These are phyloP conservation scores for Helicocarpus griseus DNA, from an alignment of 2,329 filamentous ascomycete species.

Conservation along the genomic window DNA sequence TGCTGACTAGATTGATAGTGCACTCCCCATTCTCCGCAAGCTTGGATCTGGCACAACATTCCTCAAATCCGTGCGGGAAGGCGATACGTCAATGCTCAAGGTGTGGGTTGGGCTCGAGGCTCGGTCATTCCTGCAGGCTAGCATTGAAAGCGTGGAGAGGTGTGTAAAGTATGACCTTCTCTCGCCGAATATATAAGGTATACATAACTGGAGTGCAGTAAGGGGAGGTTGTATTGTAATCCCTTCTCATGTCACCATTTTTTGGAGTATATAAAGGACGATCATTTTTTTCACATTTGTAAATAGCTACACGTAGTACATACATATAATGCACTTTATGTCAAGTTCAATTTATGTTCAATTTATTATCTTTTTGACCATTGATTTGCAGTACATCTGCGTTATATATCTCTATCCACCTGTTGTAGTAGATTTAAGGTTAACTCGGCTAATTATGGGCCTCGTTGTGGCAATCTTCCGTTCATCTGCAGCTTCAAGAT, in stretches of 20 bases:
- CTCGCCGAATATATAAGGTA: conserved; percentile 67
- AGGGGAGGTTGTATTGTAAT: no score
- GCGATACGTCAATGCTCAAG: conserved; percentile 75
- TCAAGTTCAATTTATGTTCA: not conserved
- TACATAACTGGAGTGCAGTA: not conserved
- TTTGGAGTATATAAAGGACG: no score
- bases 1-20: conserved; percentile 43
- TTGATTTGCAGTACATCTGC: not conserved
- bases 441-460: not conserved
- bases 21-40: conserved; percentile 80
- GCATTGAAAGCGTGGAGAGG: conserved; percentile 76
- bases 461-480: not conserved
- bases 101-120: conserved; percentile 89
- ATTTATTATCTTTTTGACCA: not conserved
- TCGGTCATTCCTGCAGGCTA: conserved; percentile 78
- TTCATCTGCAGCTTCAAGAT: no score
- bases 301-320: not conserved
- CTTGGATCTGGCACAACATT: conserved; percentile 55
- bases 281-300: no score
- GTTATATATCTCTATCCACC: no score
- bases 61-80: conserved; percentile 54
- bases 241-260: no score
- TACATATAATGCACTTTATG: not conserved
- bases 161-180: conserved; percentile 87
- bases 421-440: not conserved